Evolutionary conservation across 2,329 filamentous ascomycete species (phyloP), one percentile per base, ranked within the genome.

Genomic region (Microdochium trichocladiopsis): DNA sequence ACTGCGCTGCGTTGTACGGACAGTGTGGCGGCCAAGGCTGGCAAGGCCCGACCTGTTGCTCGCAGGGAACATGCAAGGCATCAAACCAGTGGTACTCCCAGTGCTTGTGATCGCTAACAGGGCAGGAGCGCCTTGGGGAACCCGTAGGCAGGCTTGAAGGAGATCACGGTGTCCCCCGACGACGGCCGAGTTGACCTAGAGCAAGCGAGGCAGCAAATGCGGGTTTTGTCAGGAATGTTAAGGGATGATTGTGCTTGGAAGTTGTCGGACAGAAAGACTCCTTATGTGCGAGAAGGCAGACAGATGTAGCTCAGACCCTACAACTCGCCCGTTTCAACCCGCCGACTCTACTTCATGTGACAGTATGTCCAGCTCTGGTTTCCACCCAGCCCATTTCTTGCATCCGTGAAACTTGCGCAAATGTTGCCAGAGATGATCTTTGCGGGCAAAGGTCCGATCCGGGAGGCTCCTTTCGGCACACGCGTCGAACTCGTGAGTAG

Each of bases 301-400:
- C n/a, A n/a, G n/a, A n/a, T n/a, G n/a, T n/a, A n/a, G n/a, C n/a
- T n/a, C n/a, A n/a, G n/a, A n/a, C n/a, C n/a, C n/a, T n/a, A n/a
- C n/a, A n/a, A 33, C 14, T 8, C 8, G 28, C 28, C 28, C 8
- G 28, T 8, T 14, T 37, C 33, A 16, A n/a, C 33, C 33, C 14
- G 6, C 14, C 33, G 33, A 16, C 6, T 8, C 14, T 37, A n/a
- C 33, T 16, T 37, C 33, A 37, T 37, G 33, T 16, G 14, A 37
- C 33, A 37, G 14, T 4, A 6, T 5, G 4, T 61, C 60, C 24
- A 72, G 56, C 28, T 72, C 63, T 2, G 65, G 69, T 63, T 56
- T 80, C 77, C 79, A 83, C 66, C 70, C 69, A 3, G 63, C 70
- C 72, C 57, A 74, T 57, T 52, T 72, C 64, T 76, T 76, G 56